A percentile compares a stretch with the other conserved stretches of the same genome.
phyloP scores from a whole-genome alignment of 2,329 filamentous ascomycete species.

The Apiospora arundinis region DNA sequence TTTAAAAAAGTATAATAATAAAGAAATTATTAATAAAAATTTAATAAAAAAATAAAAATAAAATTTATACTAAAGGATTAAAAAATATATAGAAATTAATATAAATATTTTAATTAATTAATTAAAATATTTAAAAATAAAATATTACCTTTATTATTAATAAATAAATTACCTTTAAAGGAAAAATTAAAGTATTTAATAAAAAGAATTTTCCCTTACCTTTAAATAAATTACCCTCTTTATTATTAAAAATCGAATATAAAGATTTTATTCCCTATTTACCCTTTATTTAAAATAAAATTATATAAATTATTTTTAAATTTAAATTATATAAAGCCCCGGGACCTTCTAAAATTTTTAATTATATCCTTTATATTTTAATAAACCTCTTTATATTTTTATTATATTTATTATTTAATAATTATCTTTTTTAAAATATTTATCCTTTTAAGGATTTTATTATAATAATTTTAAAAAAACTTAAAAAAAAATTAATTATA shows the following conservation, averaged over 20 bases:
- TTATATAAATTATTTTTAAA: not conserved
- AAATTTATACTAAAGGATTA: not conserved
- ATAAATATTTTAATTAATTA: not conserved
- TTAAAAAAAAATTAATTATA: too few species aligned
- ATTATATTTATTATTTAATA: too few species aligned
- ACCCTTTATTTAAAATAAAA: not conserved
- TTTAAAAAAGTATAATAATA: not conserved
- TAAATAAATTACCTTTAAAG: not conserved
- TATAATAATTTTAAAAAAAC: too few species aligned
- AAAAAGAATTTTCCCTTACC: not conserved
- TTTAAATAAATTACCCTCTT: not conserved
- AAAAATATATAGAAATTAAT: not conserved
- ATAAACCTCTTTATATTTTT: not conserved
- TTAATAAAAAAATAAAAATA: not conserved
- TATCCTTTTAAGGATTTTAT: too few species aligned
- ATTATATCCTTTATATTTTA: not conserved
- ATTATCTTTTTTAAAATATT: not conserved
- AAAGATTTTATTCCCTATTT: not conserved
- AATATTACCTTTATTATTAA: not conserved
- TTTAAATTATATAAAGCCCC: not conserved
- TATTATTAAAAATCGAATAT: not conserved
- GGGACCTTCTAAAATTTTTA: too few species aligned
- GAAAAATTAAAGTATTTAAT: not conserved
- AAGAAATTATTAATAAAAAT: not conserved
- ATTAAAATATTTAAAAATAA: not conserved